These are phyloP conservation scores for Ophiosphaerella korrae DNA, from an alignment of 2,329 filamentous ascomycete species.

Conservation along the genomic window DNA sequence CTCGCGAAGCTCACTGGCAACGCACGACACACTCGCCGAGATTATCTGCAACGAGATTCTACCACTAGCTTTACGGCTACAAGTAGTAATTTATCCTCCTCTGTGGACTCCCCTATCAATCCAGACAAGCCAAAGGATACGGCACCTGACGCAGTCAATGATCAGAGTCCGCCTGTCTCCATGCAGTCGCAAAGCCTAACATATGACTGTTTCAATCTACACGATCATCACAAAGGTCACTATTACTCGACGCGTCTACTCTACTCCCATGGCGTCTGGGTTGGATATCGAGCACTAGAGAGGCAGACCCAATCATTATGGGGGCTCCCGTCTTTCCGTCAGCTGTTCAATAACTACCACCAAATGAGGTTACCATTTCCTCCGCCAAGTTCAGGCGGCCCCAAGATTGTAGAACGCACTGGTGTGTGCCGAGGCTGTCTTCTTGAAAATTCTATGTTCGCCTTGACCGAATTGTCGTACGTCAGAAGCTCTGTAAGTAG, in stretches of 20 bases:
- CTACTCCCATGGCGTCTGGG: slow-evolving; percentile 23
- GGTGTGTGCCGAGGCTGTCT: slow-evolving; percentile 29
- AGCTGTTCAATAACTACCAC: slow-evolving; percentile 14
- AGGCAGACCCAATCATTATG: slow-evolving; percentile 14
- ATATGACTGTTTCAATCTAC: slow-evolving; percentile 18
- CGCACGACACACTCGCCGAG: not conserved
- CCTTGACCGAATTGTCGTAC: slow-evolving; percentile 21
- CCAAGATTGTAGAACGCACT: slow-evolving; percentile 6
- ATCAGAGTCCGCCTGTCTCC: too few relatives aligned
- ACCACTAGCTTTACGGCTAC: too few relatives aligned
- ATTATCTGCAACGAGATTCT: not conserved
- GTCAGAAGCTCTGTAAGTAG: slow-evolving; percentile 10
- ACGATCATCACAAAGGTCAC: slow-evolving; percentile 11
- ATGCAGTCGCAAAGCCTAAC: too few relatives aligned
- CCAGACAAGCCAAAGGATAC: too few relatives aligned
- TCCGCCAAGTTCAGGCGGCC: slow-evolving; percentile 1
- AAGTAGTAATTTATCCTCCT: too few relatives aligned
- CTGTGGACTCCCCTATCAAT: too few relatives aligned
- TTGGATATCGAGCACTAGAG: slow-evolving; percentile 24
- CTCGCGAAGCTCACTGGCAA: slow-evolving; percentile 1
- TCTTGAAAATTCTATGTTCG: slow-evolving; percentile 10
- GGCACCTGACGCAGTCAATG: too few relatives aligned
- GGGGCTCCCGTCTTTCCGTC: slow-evolving; percentile 16
- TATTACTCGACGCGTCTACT: slow-evolving; percentile 18
- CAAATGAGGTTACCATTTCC: slow-evolving; percentile 14